These are phyloP conservation scores for Caloboletus firmus DNA, from an alignment of 1,284 basidiomycete genomes.

Conservation along the genomic window DNA sequence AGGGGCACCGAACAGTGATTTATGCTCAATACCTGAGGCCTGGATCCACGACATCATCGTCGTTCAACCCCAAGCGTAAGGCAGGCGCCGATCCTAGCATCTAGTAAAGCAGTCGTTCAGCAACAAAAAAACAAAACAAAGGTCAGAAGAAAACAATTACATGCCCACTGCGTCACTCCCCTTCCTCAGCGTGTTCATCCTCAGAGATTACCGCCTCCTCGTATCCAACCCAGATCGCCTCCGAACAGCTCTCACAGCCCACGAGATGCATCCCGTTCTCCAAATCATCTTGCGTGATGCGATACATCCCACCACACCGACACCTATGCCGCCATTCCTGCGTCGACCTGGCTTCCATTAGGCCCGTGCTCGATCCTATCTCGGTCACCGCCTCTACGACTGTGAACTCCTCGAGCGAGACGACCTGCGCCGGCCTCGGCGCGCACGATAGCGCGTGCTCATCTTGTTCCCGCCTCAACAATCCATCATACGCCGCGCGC, in stretches of 20 bases:
- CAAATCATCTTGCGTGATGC: constrained; percentile 55
- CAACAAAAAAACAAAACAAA: not conserved
- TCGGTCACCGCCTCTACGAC: not conserved
- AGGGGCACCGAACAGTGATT: not conserved
- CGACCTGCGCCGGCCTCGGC: constrained; percentile 70
- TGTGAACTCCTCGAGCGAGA: constrained; percentile 73
- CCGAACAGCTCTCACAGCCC: constrained; percentile 70
- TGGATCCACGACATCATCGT: not conserved
- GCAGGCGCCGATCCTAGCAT: not conserved
- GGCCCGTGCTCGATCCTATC: constrained; percentile 10
- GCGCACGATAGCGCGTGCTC: constrained; percentile 22
- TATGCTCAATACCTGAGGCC: not conserved
- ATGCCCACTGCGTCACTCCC: not conserved
- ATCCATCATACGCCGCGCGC: constrained; percentile 52
- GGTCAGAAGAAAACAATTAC: not conserved
- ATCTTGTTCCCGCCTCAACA: constrained; percentile 7
- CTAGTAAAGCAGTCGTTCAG: not conserved
- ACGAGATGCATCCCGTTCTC: constrained; percentile 66
- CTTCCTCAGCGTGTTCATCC: not conserved
- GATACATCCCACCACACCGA: constrained; percentile 68
- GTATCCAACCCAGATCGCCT: constrained; percentile 77
- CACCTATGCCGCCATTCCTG: constrained; percentile 58
- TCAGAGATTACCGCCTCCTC: constrained; percentile 40
- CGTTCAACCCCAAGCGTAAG: not conserved
- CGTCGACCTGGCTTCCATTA: not conserved